Percentiles rank a stretch among this genome's conserved stretches.
Conservation (phyloP, 352 stramenopile species). For the Pythium insidiosum region DNA sequence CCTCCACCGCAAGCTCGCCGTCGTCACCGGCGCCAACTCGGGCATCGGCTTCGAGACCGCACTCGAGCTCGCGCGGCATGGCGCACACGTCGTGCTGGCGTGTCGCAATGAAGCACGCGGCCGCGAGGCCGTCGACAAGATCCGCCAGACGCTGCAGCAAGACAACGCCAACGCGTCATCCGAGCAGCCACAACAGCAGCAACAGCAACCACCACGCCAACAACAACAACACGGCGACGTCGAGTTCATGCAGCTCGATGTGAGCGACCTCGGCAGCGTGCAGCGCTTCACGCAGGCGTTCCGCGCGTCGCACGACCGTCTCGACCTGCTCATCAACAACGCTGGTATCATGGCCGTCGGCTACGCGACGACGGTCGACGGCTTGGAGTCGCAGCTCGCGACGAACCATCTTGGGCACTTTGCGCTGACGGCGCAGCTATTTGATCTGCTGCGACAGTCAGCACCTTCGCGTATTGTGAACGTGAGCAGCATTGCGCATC, state of each 20-base stretch:
- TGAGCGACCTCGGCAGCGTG: constrained; percentile 52
- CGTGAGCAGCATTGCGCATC: constrained; percentile 52
- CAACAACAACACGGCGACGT: constrained; percentile 24
- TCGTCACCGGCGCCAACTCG: constrained; percentile 80
- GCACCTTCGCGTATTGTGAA: constrained; percentile 32
- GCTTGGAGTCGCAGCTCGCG: constrained; percentile 92
- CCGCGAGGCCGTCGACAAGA: constrained; percentile 20
- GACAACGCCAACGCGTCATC: too few relatives aligned
- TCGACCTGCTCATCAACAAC: constrained; percentile 85
- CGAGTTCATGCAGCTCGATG: constrained; percentile 70
- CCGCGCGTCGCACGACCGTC: constrained; percentile 21
- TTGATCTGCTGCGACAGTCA: constrained; percentile 60
- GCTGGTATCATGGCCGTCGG: constrained; percentile 60
- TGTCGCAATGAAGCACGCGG: constrained; percentile 54
- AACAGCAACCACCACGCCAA: too few relatives aligned
- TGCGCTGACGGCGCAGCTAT: constrained; percentile 75
- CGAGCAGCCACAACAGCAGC: too few relatives aligned
- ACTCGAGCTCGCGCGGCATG: constrained; percentile 38
- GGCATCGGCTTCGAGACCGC: constrained; percentile 77
- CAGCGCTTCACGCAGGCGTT: constrained; percentile 39
- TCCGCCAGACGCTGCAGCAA: constrained; percentile 21
- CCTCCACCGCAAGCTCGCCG: constrained; percentile 39
- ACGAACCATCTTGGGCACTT: constrained; percentile 94
- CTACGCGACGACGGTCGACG: constrained; percentile 74
- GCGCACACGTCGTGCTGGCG: constrained; percentile 73